Base-by-base conservation (phyloP, 352 stramenopile species). In the Phytophthora foliorum region DNA sequence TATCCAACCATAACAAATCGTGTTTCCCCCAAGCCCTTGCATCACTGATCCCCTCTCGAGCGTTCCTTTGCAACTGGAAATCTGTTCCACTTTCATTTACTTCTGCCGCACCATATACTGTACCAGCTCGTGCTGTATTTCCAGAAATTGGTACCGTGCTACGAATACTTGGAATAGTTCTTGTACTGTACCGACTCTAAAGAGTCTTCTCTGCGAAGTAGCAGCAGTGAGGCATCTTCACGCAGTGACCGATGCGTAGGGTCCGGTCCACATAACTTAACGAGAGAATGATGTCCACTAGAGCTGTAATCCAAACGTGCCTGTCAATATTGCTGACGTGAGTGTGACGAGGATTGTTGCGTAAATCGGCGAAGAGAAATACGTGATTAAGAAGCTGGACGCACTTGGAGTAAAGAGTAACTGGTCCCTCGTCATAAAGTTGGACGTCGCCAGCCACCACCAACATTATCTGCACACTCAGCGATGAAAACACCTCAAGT, bases 241-340 rank as follows among this genome's bases (percentile, higher is more conserved):
- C 48, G 48, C 7, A 66, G 25, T 10, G 19, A 25, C 4, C 17
- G 24, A n/a, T 52, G 52, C 11, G 46, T 58, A 14, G 25, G 1
- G 6, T 53, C 57, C 10, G 1, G 6, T 53, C 57, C 10, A 16
- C 36, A 19, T 53, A 57, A 24, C 51, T 44, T 1, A 66, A 29
- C 38, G 57, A 66, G 1, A 66, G 38, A 22, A 66, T 31, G 9
- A 59, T 38, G 19, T 53, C 58, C 9, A 56, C 46, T n/a, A 66
- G 46, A 0, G 34, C 29, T 34, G 24, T 14, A 13, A 54, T 17
- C 5, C 48, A 46, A 14, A 17, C 3, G 25, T 32, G 2, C 11
- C 25, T 6, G 22, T 25, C n/a, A 21, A 45, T 53, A 42, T 9
- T 25, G 38, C 3, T 63, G 17, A 6, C 48, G 11, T 41, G 48